Conservation (phyloP, 2,329 filamentous ascomycete genomes). For the Cordyceps pruinosa region DNA sequence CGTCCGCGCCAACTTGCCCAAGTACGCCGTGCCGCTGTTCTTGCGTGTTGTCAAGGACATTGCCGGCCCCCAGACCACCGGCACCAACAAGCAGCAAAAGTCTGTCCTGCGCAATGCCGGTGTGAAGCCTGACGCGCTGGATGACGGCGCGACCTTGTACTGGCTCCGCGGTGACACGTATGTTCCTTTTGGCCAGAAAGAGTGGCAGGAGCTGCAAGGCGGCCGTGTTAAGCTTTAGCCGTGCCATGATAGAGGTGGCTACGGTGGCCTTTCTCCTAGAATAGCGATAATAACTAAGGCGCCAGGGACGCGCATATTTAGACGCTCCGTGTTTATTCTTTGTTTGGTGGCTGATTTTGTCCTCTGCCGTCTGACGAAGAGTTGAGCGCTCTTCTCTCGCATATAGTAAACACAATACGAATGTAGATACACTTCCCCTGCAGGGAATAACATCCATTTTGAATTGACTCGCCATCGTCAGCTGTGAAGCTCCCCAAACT, state of each 20-base stretch:
- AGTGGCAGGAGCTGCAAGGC: constrained; percentile 62
- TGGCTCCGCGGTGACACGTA: constrained; percentile 65
- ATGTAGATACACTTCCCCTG: not conserved
- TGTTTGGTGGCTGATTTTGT: not conserved
- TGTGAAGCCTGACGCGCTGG: constrained; percentile 49
- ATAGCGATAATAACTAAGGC: not conserved
- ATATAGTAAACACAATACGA: not conserved
- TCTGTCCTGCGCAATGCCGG: constrained; percentile 63
- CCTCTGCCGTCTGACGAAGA: not conserved
- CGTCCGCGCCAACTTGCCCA: constrained; percentile 52
- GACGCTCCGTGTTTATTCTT: not conserved
- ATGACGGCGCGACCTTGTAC: constrained; percentile 39
- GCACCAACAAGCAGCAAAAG: constrained; percentile 88
- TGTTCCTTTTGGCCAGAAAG: constrained; percentile 54
- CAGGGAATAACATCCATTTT: not conserved
- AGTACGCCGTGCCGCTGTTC: constrained; percentile 73
- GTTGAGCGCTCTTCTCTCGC: not conserved
- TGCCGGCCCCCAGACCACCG: constrained; percentile 57
- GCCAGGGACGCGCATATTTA: too few species aligned
- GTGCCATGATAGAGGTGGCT: not conserved
- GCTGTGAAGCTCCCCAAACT: constrained; percentile 8
- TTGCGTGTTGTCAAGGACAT: constrained; percentile 56
- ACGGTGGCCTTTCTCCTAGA: too few species aligned
- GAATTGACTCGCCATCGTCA: not conserved
- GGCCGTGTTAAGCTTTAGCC: constrained; percentile 63